Conservation (phyloP, 495 filamentous ascomycete species). For the Neurospora tetrasperma region DNA sequence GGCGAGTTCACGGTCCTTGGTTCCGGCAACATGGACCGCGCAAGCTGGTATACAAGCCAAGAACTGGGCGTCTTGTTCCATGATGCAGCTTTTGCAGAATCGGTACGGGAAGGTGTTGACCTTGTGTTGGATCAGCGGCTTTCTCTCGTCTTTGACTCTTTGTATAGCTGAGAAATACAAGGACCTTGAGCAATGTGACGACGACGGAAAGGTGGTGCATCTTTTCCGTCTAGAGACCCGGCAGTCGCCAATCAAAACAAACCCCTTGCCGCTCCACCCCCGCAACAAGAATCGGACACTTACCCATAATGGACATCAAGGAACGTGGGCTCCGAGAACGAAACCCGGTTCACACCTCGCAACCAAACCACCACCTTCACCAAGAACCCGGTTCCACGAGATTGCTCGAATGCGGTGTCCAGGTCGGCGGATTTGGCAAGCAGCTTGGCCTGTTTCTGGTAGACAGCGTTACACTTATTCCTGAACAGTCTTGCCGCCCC, state of each 20-base stretch:
- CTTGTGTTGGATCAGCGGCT: slow-evolving; percentile 35
- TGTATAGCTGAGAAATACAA: neutral
- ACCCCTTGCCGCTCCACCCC: slow-evolving; percentile 15
- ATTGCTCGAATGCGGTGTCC: slow-evolving; percentile 7
- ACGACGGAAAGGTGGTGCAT: slow-evolving; percentile 17
- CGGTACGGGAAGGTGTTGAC: slow-evolving; percentile 32
- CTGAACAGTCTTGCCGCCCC: slow-evolving; percentile 1
- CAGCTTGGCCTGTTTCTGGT: slow-evolving; percentile 8
- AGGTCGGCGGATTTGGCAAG: slow-evolving; percentile 18
- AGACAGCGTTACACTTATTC: slow-evolving; percentile 9
- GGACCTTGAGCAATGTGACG: slow-evolving; percentile 12
- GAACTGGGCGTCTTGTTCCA: slow-evolving; percentile 63
- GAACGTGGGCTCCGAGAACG: slow-evolving; percentile 25
- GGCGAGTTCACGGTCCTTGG: slow-evolving; percentile 49
- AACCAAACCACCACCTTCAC: neutral
- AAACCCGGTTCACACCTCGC: slow-evolving; percentile 15
- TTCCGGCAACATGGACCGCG: slow-evolving; percentile 66
- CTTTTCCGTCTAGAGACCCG: slow-evolving; percentile 15
- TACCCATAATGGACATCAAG: slow-evolving; percentile 21
- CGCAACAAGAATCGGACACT: slow-evolving; percentile 17
- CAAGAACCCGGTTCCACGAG: slow-evolving; percentile 17
- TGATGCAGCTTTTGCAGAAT: slow-evolving; percentile 31
- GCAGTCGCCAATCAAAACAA: slow-evolving; percentile 2
- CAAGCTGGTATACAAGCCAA: slow-evolving; percentile 68
- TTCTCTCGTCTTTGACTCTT: slow-evolving; percentile 26